Base-by-base conservation (phyloP, 805 yeast genomes). In the Saccharomycopsis microspora region DNA sequence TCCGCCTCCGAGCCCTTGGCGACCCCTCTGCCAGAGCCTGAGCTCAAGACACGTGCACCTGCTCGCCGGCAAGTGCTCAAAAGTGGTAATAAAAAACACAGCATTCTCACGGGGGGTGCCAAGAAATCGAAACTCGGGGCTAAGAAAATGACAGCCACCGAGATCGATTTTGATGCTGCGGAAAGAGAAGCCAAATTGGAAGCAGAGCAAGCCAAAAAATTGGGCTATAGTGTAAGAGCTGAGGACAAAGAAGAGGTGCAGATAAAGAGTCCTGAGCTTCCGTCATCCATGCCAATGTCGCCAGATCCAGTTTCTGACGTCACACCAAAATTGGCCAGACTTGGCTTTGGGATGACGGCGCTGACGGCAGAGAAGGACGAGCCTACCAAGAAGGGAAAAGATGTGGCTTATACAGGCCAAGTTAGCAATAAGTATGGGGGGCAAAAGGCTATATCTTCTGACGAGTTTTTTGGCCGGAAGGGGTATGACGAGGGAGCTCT, bases 401-500 rank as follows among this genome's bases (percentile, higher is more conserved):
- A 76, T 41, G 76, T 75, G 47, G 71, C 72, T 56, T 83, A 83
- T 61, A 78, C 87, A 1, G 93, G 93, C 36, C 81, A 80, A 55
- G 84, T 84, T 32, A 78, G 76, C 37, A 71, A 69, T 58, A 85
- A 87, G 67, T 93, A 75, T 61, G 97, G 97, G 48, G 69, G 68
- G 39, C 96, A 89, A 63, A 90, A 86, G 73, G 96, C 89, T 43
- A 93, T 93, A 54, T 93, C 97, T 0, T 89, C 97, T 1, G 97
- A 93, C 65, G 94, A 89, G 67, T 78, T 76, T 59, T 93, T 93
- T 64, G 96, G 96, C 19, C 80, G 95, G 59, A 90, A 89, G 40
- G 68, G 79, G 30, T 86, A 76, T 59, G 97, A 87, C 58, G 83
- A 84, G 55, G 71, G 70, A 2, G 85, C 85, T 38, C 82, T 82